Base-by-base conservation (phyloP, 148 eudicot species). In the Fallopia convolvulus region DNA sequence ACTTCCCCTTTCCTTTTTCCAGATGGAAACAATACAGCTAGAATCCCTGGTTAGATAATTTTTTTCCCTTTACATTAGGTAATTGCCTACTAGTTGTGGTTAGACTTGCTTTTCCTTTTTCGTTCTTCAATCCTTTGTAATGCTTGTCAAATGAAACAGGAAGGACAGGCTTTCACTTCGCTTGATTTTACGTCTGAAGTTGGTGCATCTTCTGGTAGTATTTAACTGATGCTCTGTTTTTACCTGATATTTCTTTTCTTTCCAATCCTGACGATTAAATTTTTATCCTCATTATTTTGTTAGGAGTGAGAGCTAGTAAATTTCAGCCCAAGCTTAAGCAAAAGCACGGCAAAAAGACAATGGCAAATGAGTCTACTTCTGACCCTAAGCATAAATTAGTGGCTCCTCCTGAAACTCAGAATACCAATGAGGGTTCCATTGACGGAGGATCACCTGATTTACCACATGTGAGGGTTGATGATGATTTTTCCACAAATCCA, bases 191-290 rank as follows among this genome's bases (percentile, higher is more conserved):
- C 74, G 66, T 81, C 78, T 72, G 84, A 85, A 77, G 77, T 79
- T 72, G 83, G 79, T 17, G 72, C 79, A 71, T 42, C 60, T 70
- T 72, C 89, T 83, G 97, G 98, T 94, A 89, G 41, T 85, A 72
- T 41, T 14, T 26, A 74, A 74, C 55, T 13, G 39, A 53, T 55
- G 65, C 18, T 75, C 77, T 80, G 70, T 36, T 26, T 42, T 52
- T 15, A 20, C 75, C 63, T 4, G 70, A 18, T 6, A 61, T 72
- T 20, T 56, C 48, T 39, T 13, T 71, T 44, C 36, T 74, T 55
- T 74, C 76, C 10, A 5, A 48, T 66, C 18, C 70, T 1, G 10
- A 74, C 26, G 40, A 70, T 71, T 42, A 39, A 76, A 13, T 56
- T 30, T 47, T 77, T 77, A 48, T 76, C 40, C 75, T 68, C 36